Base-by-base conservation (phyloP, 805 yeast species). In the Metschnikowia vanudenii region DNA sequence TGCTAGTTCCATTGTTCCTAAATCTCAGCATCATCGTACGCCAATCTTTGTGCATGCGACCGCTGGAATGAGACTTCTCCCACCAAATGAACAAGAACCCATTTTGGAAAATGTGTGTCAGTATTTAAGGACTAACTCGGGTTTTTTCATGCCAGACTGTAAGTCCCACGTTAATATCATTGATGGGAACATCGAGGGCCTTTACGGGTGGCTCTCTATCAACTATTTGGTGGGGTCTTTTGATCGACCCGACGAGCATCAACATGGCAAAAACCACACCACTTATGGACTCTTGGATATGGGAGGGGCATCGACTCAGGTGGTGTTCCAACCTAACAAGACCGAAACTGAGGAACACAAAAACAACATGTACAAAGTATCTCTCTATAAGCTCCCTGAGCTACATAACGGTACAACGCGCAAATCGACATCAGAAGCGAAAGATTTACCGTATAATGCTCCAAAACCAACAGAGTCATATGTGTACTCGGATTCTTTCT, bases 31-130 rank as follows among this genome's bases (percentile, higher is more conserved):
- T 41, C 56, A 56, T 9, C 58, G 88, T 39, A 84, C 91, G 0
- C 91, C 91, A 0, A 70, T 84, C 0, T 83, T 81, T 53, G 59
- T 84, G 6, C 88, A 84, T 60, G 81, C 87, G 0, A 84, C 89
- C 0, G 89, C 85, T 0, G 88, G 88, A 0, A 75, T 83, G 81
- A 63, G 88, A 37, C 60, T 79, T 12, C 63, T 84, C 35, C 74
- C 73, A 17, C 85, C 83, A 1, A 65, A 70, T 11, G 77, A 78
- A 30, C 82, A 77, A 53, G 65, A 65, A 36, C 61, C 62, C 14
- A 71, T 82, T 16, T 57, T 82, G 46, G 68, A 64, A 13, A 64
- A 66, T 32, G 68, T 79, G 2, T 84, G 90, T 56, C 46, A 57
- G 8, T 82, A 80, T 51, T 61, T 84, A 34, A 64, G 64, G 39